These are phyloP conservation scores for Syzygium syzygioides DNA, from an alignment of 441 rosid genomes.

Conservation along the genomic window DNA sequence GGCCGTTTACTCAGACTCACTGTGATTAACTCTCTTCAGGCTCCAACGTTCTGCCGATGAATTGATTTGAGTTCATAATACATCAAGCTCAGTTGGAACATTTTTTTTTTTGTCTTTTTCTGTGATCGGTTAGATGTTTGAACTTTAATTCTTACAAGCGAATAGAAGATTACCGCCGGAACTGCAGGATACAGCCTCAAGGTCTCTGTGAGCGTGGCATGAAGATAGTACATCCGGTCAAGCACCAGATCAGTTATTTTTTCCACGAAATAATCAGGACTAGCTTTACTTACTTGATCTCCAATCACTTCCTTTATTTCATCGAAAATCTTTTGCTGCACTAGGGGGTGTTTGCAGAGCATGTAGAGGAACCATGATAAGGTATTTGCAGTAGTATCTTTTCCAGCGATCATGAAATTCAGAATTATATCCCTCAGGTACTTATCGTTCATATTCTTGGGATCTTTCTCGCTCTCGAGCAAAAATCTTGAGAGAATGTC, in stretches of 20 bases:
- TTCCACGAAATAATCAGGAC: constrained; percentile 32
- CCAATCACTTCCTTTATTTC: constrained; percentile 44
- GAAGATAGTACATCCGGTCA: constrained; percentile 75
- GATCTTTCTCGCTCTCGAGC: constrained; percentile 51
- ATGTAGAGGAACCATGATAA: constrained; percentile 73
- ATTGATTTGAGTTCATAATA: not conserved
- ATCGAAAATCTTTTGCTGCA: constrained; percentile 55
- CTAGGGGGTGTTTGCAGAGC: constrained; percentile 66
- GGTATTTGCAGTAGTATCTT: constrained; percentile 63
- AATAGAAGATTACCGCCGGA: constrained; percentile 38
- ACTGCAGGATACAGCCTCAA: constrained; percentile 71
- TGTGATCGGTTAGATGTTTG: too few species aligned
- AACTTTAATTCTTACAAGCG: not conserved
- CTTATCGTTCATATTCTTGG: constrained; percentile 47
- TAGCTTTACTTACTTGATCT: constrained; percentile 1
- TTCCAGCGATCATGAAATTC: constrained; percentile 73
- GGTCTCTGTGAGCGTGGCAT: constrained; percentile 75
- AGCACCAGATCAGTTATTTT: constrained; percentile 45
- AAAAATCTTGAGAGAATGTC: constrained; percentile 72
- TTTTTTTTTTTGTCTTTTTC: not conserved
- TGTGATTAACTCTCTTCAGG: not conserved
- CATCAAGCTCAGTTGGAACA: not conserved
- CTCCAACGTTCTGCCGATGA: not conserved
- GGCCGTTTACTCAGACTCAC: not conserved
- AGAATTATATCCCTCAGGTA: constrained; percentile 69